Evolutionary conservation across 2,329 filamentous ascomycete species (phyloP).

Genomic region (Capronia epimyces): DNA sequence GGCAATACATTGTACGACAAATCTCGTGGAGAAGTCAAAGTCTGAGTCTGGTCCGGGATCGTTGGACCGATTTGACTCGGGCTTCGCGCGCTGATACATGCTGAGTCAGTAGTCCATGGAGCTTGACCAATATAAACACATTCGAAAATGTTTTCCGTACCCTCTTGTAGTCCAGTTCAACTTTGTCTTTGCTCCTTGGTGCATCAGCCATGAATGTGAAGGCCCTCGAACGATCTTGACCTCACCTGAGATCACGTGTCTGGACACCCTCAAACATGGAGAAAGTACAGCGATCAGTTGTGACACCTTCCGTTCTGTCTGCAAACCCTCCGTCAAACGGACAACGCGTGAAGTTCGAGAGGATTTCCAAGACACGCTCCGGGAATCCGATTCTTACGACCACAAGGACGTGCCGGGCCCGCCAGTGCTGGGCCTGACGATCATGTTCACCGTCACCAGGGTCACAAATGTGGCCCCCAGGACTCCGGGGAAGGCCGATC

Average conservation of each 20-base stretch:
- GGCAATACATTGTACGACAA: conserved; percentile 2
- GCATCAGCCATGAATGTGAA: too few species aligned
- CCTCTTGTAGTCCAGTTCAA: background rate
- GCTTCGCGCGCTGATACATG: background rate
- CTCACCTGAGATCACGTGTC: too few species aligned
- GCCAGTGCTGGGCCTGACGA: too few species aligned
- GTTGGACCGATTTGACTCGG: background rate
- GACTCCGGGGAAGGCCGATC: background rate
- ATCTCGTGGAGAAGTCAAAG: background rate
- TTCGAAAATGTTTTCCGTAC: background rate
- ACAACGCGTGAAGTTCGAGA: too few species aligned
- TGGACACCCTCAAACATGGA: too few species aligned
- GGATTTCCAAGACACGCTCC: too few species aligned
- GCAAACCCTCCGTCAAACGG: too few species aligned
- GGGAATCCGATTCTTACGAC: too few species aligned
- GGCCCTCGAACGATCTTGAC: too few species aligned
- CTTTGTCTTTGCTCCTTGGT: background rate
- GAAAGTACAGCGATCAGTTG: too few species aligned
- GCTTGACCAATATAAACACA: background rate
- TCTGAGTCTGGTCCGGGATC: background rate
- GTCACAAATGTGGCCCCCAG: background rate
- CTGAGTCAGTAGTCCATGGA: background rate
- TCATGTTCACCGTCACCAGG: background rate
- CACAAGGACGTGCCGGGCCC: too few species aligned
- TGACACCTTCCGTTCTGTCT: too few species aligned